phyloP scores from a whole-genome alignment of 352 stramenopile species.

The Phytophthora fragariae region DNA sequence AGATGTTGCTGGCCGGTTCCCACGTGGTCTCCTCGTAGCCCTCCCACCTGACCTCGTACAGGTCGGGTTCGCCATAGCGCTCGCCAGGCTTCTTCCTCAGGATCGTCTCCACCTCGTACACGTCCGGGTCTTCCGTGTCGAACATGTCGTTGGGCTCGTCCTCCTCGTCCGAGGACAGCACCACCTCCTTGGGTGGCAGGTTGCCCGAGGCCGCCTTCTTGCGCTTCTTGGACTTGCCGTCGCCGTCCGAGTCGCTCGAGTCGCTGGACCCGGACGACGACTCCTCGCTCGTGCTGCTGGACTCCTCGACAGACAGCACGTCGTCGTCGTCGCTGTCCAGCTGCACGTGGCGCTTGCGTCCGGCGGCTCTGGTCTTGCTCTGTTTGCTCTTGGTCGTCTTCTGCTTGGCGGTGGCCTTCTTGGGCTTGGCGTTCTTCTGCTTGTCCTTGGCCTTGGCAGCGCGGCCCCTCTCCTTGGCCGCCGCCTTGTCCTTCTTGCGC shows the following conservation, averaged over 20 bases:
- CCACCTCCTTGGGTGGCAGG: conserved; percentile 61
- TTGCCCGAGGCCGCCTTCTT: conserved; percentile 49
- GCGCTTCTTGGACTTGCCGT: conserved; percentile 44
- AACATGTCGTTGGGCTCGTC: conserved; percentile 82
- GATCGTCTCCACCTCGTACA: conserved; percentile 85
- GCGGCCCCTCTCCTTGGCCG: conserved; percentile 3
- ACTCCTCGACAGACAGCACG: conserved; percentile 38
- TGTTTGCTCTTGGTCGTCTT: conserved; percentile 6
- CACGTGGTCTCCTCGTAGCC: conserved; percentile 83
- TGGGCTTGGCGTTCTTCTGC: conserved; percentile 4
- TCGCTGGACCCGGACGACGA: conserved; percentile 38
- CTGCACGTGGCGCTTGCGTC: conserved; percentile 31
- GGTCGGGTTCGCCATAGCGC: conserved; percentile 59
- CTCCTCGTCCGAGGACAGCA: conserved; percentile 79
- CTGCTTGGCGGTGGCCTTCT: not conserved
- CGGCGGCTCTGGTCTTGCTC: not conserved
- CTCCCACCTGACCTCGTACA: conserved; percentile 88
- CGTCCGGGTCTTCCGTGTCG: conserved; percentile 77
- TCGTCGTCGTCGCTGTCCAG: conserved; percentile 45
- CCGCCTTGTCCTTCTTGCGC: conserved; percentile 37
- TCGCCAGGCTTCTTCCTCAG: conserved; percentile 60
- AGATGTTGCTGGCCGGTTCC: conserved; percentile 80
- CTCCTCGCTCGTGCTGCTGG: conserved; percentile 34
- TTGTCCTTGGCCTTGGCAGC: conserved; percentile 2
- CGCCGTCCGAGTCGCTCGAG: conserved; percentile 47